phyloP scores from a whole-genome alignment of 75 land plant species.

The Selaginella moellendorffii region DNA sequence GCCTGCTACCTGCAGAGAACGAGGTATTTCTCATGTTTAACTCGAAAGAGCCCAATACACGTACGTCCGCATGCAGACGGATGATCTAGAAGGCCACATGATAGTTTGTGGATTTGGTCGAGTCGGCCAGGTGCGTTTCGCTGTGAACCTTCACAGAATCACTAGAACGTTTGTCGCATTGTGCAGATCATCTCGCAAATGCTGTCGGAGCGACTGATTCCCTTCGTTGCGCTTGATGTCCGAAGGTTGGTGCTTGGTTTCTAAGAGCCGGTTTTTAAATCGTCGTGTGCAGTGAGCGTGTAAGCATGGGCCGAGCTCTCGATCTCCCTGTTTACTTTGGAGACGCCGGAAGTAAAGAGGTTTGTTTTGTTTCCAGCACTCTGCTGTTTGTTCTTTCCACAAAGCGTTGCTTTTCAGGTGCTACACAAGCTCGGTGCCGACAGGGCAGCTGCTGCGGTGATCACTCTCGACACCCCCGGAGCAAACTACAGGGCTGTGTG shows the following conservation, averaged over 20 bases:
- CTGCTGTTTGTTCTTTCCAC: neutral
- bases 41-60: neutral
- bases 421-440: constrained; percentile 96
- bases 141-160: constrained; percentile 17
- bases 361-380: constrained; percentile 6
- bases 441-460: constrained; percentile 93
- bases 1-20: constrained; percentile 81
- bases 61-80: constrained; percentile 46
- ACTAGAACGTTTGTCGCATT: constrained; percentile 20
- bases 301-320: constrained; percentile 82
- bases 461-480: constrained; percentile 89
- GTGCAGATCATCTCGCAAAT: constrained; percentile 94
- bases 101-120: constrained; percentile 99
- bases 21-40: constrained; percentile 30
- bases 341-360: constrained; percentile 98
- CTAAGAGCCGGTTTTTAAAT: constrained; percentile 4
- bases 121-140: constrained; percentile 99
- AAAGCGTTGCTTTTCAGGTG: constrained; percentile 28
- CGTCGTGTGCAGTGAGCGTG: constrained; percentile 80
- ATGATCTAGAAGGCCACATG: constrained; percentile 93
- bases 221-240: constrained; percentile 95
- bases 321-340: constrained; percentile 98
- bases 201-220: constrained; percentile 83
- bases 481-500: constrained; percentile 94
- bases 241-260: constrained; percentile 58